Percentiles rank a stretch among this genome's conserved stretches.
Conservation (phyloP, 345 rosid genomes). For the Lepidium africanum region DNA sequence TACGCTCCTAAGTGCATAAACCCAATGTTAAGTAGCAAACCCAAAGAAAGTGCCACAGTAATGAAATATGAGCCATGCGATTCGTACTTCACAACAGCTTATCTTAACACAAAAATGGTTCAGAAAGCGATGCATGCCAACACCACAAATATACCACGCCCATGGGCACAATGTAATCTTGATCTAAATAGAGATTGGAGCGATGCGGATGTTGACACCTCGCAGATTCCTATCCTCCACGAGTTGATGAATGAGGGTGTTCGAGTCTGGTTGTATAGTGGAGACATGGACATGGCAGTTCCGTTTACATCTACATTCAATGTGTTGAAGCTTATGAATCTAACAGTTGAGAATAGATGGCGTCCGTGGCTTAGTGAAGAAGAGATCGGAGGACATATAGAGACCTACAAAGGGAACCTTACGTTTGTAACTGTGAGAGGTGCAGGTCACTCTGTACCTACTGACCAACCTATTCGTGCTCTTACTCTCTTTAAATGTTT, state of each 20-base stretch:
- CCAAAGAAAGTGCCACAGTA: conserved; percentile 44
- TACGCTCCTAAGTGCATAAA: conserved; percentile 55
- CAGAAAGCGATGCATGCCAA: conserved; percentile 70
- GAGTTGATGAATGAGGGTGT: conserved; percentile 57
- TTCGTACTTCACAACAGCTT: conserved; percentile 32
- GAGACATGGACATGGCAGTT: conserved; percentile 70
- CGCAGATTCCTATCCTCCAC: conserved; percentile 56
- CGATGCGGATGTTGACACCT: conserved; percentile 20
- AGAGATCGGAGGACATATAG: conserved; percentile 17
- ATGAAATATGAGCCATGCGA: conserved; percentile 49
- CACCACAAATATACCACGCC: conserved; percentile 39
- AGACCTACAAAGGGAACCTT: background rate
- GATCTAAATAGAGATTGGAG: conserved; percentile 53
- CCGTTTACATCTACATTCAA: conserved; percentile 69
- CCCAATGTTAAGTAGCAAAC: conserved; percentile 15
- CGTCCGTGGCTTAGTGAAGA: conserved; percentile 64
- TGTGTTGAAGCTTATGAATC: conserved; percentile 49
- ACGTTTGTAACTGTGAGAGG: conserved; percentile 13
- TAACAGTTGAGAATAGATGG: conserved; percentile 61
- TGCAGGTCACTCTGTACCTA: conserved; percentile 4
- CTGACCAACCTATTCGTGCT: conserved; percentile 2
- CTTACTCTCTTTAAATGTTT: background rate
- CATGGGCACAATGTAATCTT: conserved; percentile 71
- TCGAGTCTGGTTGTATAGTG: conserved; percentile 62
- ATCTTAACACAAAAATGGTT: conserved; percentile 50